Conservation (phyloP, 2,329 filamentous ascomycete genomes). For the Aspergillus ustus region DNA sequence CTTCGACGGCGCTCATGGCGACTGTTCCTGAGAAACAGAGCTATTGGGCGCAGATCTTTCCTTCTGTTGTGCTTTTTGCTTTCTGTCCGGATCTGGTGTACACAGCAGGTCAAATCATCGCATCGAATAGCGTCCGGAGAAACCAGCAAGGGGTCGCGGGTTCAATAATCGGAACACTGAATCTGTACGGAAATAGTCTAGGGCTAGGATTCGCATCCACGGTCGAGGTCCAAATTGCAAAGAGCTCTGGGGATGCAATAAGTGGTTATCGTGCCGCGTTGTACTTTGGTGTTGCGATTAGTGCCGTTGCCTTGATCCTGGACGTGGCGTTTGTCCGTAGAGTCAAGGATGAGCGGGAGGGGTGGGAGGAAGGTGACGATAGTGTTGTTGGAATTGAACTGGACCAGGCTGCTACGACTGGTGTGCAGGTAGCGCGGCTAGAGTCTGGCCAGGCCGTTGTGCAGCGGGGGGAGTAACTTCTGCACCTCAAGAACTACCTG, state of each 20-base stretch:
- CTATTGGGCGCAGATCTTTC: slow-evolving; percentile 52
- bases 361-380: slow-evolving; percentile 27
- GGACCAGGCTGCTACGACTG: slow-evolving; percentile 5
- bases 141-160: slow-evolving; percentile 58
- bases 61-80: slow-evolving; percentile 38
- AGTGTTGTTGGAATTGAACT: slow-evolving; percentile 4
- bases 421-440: background rate
- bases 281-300: slow-evolving; percentile 38
- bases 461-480: background rate
- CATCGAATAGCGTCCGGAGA: slow-evolving; percentile 55
- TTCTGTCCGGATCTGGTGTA: slow-evolving; percentile 57
- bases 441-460: slow-evolving; percentile 6
- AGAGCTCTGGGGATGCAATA: slow-evolving; percentile 22
- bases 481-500: background rate
- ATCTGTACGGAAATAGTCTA: slow-evolving; percentile 49
- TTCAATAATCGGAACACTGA: slow-evolving; percentile 53
- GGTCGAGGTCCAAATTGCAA: slow-evolving; percentile 35
- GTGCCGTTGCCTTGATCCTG: slow-evolving; percentile 33
- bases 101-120: slow-evolving; percentile 58
- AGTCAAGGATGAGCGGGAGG: slow-evolving; percentile 39
- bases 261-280: slow-evolving; percentile 38
- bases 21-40: slow-evolving; percentile 53
- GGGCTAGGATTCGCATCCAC: slow-evolving; percentile 53
- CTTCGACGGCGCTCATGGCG: slow-evolving; percentile 43
- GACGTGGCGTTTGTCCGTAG: slow-evolving; percentile 37